phyloP scores from a whole-genome alignment of 2,329 filamentous ascomycete species.

The Ceratocystis huliohia region DNA sequence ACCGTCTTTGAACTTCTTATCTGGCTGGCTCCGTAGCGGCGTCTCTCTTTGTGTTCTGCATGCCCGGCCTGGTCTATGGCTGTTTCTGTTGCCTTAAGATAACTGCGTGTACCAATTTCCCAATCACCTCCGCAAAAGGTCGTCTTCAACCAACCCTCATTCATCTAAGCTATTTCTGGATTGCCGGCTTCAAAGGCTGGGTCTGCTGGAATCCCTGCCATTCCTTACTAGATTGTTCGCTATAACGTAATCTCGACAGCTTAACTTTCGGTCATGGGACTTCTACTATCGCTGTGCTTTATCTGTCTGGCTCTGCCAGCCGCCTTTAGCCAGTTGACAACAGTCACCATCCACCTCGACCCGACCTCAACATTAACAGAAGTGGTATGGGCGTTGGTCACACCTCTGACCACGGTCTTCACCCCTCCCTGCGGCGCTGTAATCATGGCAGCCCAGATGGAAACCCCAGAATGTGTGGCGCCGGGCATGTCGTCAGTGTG shows the following conservation, averaged over 20 bases:
- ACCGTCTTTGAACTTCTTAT: background rate
- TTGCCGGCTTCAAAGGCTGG: background rate
- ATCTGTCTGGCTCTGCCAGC: background rate
- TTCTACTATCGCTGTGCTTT: background rate
- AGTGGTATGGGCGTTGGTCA: slow-evolving; percentile 7
- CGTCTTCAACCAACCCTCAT: background rate
- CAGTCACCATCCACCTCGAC: slow-evolving; percentile 7
- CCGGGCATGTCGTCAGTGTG: slow-evolving; percentile 23
- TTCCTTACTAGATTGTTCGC: background rate
- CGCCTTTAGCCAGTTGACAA: slow-evolving; percentile 5
- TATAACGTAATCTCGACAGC: background rate
- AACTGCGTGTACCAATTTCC: background rate
- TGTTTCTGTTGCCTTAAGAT: background rate
- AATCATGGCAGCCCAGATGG: slow-evolving; percentile 11
- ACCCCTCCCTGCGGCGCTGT: slow-evolving; percentile 16
- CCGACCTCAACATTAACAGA: slow-evolving; percentile 3
- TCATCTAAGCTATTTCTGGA: background rate
- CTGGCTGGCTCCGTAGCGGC: background rate
- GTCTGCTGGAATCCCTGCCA: background rate
- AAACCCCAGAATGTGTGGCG: slow-evolving; percentile 13
- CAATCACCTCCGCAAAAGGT: background rate
- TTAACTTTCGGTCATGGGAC: background rate
- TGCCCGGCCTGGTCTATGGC: background rate
- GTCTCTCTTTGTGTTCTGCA: background rate
- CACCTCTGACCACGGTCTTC: slow-evolving; percentile 16